Percentiles rank a stretch among this genome's conserved stretches.
phyloP scores from a whole-genome alignment of 2,329 filamentous ascomycete species.

The Fusarium hainanense region DNA sequence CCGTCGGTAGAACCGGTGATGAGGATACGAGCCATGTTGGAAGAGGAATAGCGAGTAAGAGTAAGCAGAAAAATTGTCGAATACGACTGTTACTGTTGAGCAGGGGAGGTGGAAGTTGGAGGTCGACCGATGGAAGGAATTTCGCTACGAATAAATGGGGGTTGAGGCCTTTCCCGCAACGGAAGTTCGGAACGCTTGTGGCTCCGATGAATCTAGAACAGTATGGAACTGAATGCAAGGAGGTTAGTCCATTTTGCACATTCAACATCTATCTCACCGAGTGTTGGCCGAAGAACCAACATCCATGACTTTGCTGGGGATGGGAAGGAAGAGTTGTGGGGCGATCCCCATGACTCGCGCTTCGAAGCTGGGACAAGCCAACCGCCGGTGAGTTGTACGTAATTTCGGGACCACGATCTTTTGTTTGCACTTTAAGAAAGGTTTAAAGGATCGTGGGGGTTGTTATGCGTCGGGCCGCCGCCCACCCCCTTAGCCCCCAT shows the following conservation, averaged over 20 bases:
- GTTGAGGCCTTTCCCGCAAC: background rate
- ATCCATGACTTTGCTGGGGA: background rate
- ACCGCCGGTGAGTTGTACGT: background rate
- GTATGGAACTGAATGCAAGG: background rate
- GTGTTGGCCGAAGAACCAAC: background rate
- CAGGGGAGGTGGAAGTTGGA: background rate
- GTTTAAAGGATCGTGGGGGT: background rate
- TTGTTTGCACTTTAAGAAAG: background rate
- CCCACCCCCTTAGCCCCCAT: no score
- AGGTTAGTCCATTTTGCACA: background rate
- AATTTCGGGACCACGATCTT: background rate
- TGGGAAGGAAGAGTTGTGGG: background rate
- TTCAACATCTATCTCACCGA: background rate
- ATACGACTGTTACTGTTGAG: background rate
- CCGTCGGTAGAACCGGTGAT: constrained; percentile 44
- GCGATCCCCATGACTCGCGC: no score
- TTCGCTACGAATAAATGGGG: background rate
- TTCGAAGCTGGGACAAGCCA: no score
- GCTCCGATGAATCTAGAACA: background rate
- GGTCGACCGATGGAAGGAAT: background rate
- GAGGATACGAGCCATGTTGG: constrained; percentile 38
- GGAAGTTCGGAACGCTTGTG: background rate
- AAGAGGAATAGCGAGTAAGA: background rate
- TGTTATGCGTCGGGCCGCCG: no score
- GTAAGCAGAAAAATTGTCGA: background rate